phyloP scores from a whole-genome alignment of 1,284 basidiomycete genomes.

The Apiotrichum sp. region DNA sequence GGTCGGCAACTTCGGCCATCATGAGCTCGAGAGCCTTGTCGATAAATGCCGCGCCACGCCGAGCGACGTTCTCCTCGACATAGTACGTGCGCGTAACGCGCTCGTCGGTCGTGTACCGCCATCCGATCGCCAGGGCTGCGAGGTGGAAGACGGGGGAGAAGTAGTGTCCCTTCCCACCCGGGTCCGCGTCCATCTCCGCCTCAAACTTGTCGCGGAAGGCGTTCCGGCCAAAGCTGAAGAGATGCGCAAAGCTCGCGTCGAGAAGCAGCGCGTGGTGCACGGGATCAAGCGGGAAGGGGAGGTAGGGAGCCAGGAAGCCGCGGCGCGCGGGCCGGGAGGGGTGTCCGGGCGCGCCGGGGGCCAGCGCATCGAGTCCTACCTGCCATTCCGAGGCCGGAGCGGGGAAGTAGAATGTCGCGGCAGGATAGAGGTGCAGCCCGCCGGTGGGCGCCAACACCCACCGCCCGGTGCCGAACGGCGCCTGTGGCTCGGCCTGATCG shows the following conservation, averaged over 20 bases:
- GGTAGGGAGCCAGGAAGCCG: constrained; percentile 22
- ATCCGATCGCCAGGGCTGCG: constrained; percentile 17
- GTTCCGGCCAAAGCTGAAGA: constrained; percentile 18
- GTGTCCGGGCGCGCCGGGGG: neutral
- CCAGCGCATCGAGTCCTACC: constrained; percentile 13
- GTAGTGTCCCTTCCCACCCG: constrained; percentile 11
- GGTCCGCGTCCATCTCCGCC: constrained; percentile 17
- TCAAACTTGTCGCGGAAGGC: constrained; percentile 18
- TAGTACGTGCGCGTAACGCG: constrained; percentile 15
- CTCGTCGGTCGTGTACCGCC: constrained; percentile 16
- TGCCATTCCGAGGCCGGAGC: constrained; percentile 21
- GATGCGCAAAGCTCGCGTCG: constrained; percentile 16
- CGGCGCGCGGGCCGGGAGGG: constrained; percentile 1
- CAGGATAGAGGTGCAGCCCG: constrained; percentile 21
- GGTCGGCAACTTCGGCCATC: constrained; percentile 13
- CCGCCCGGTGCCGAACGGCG: constrained; percentile 20
- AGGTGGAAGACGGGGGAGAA: constrained; percentile 23
- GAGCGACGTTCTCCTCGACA: neutral
- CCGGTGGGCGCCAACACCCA: constrained; percentile 18
- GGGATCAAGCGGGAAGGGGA: constrained; percentile 20
- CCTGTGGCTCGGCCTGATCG: neutral
- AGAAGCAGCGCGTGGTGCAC: constrained; percentile 16
- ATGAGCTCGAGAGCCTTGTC: constrained; percentile 13
- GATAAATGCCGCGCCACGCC: constrained; percentile 16
- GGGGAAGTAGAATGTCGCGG: constrained; percentile 24